phyloP scores from a whole-genome alignment of 1,284 basidiomycete genomes.

The Flammula alnicola region DNA sequence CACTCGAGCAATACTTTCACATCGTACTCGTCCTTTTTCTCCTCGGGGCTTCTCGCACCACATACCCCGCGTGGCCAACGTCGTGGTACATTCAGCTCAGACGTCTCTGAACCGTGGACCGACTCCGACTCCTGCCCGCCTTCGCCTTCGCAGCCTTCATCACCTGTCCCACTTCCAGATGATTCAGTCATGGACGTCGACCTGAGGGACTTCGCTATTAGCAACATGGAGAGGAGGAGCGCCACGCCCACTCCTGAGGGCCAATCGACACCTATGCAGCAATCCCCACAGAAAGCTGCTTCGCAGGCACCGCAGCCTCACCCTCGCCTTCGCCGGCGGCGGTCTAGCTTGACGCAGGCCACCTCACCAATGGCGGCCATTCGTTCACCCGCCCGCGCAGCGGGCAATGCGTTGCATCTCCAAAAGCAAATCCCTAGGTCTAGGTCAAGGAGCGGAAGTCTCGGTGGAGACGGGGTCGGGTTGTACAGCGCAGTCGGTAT shows the following conservation, averaged over 20 bases:
- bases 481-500: slow-evolving; percentile 8
- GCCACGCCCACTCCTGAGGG: slow-evolving; percentile 38
- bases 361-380: slow-evolving; percentile 52
- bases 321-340: slow-evolving; percentile 51
- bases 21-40: slow-evolving; percentile 61
- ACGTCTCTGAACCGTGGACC: slow-evolving; percentile 17
- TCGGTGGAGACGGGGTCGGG: slow-evolving; percentile 21
- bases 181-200: slow-evolving; percentile 33
- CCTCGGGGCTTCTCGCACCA: slow-evolving; percentile 61
- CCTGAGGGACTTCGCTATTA: slow-evolving; percentile 6
- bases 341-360: slow-evolving; percentile 56
- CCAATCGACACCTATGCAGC: not conserved
- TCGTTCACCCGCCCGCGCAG: slow-evolving; percentile 53
- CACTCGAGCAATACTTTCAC: slow-evolving; percentile 10
- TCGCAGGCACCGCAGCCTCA: slow-evolving; percentile 9
- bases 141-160: slow-evolving; percentile 36
- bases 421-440: slow-evolving; percentile 37
- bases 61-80: slow-evolving; percentile 25
- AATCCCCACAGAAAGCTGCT: not conserved
- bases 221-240: slow-evolving; percentile 22
- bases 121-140: slow-evolving; percentile 11
- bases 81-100: slow-evolving; percentile 20
- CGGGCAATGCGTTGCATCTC: slow-evolving; percentile 49
- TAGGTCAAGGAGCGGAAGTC: slow-evolving; percentile 48
- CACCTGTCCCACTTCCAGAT: slow-evolving; percentile 37